Evolutionary conservation across 768 basidiomycete genomes (phyloP), one percentile per base, ranked within the genome.

Genomic region (Psilocybe cyanescens): DNA sequence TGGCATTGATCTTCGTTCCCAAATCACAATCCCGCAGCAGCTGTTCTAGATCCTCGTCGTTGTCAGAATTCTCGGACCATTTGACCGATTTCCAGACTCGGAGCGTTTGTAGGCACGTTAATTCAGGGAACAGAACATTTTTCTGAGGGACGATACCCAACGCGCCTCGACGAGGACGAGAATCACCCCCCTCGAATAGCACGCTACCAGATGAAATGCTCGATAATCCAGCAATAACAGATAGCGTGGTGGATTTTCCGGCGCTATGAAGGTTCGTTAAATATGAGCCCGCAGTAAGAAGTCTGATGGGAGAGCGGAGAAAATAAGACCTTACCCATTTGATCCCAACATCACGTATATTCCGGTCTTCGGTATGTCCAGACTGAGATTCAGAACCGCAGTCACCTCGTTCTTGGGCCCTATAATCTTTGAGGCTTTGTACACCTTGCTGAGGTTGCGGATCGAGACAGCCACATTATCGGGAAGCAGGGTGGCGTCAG

Each of bases 131-230:
- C 2, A 94, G 78, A 7, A 94, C 91, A 65, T 94, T 93, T 76
- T 90, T 92, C 75, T 92, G 91, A 0, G 91, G 90, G 0, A 91
- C 90, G 59, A 94, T 88, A 3, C 91, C 91, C n/a, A 94, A 71
- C 0, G 83, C 83, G 8, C 90, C 90, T 0, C 85, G 85, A 4
- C 86, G 78, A 7, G 88, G 87, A 19, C 76, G 77, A 48, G 79
- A 68, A n/a, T 75, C 70, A 0, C 86, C 86, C 41, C 85, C 85
- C 65, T 84, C 84, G 54, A 82, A 83, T 0, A 78, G 74, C n/a
- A 93, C 77, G 2, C 78, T 75, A 30, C 92, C 92, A 24, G 79
- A 75, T 3, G 83, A 87, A n/a, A 80, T 82, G 5, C 83, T 83
- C 6, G 86, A 72, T 11, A 94, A 76, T 1, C 87, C 84, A 3